phyloP scores from a whole-genome alignment of 257 asterid genomes.

The Solanum sitiens region DNA sequence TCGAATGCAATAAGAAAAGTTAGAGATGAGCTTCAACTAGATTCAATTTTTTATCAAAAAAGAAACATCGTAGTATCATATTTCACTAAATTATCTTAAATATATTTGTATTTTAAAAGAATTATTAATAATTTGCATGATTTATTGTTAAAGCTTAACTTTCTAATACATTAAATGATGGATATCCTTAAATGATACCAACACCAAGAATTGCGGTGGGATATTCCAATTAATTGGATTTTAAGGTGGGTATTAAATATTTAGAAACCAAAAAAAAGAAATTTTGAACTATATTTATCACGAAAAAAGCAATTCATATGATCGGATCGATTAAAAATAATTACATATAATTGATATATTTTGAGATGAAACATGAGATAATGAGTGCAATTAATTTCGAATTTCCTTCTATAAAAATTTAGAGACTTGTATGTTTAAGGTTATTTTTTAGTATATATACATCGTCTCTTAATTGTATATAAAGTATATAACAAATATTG shows the following conservation, averaged over 20 bases:
- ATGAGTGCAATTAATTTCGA: not conserved
- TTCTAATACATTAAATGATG: not conserved
- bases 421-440: too few species aligned
- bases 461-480: too few species aligned
- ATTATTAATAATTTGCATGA: not conserved
- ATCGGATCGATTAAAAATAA: too few species aligned
- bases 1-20: not conserved
- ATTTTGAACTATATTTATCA: not conserved
- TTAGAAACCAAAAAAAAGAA: not conserved
- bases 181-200: not conserved
- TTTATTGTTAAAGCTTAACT: not conserved
- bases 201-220: not conserved
- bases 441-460: too few species aligned
- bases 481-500: not conserved
- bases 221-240: not conserved
- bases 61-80: too few species aligned
- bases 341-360: too few species aligned
- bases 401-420: too few species aligned
- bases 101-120: too few species aligned
- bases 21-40: too few species aligned
- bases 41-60: too few species aligned
- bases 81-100: too few species aligned
- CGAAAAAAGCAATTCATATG: too few species aligned
- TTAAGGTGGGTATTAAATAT: not conserved
- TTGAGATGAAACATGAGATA: not conserved